Conservation (phyloP, 805 yeast species). For the Zygotorulaspora chibaensis region DNA sequence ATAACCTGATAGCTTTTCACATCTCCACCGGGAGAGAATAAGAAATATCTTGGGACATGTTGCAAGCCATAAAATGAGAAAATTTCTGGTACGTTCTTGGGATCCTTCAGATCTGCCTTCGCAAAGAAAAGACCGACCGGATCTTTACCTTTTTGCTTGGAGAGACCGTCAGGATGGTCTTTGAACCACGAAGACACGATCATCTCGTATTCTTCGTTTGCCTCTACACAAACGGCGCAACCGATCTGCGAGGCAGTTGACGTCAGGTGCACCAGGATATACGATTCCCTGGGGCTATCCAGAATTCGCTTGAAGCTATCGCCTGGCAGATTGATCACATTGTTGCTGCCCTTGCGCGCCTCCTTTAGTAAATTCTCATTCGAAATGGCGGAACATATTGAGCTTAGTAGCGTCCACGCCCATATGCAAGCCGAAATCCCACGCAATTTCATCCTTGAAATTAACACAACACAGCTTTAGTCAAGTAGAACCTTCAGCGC, state of each 20-base stretch:
- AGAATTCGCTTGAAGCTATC: conserved; percentile 53
- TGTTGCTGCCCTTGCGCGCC: conserved; percentile 30
- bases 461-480: neutral
- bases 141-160: conserved; percentile 18
- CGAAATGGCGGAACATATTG: conserved; percentile 17
- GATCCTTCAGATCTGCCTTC: conserved; percentile 62
- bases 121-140: conserved; percentile 59
- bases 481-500: no score
- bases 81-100: conserved; percentile 45
- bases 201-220: conserved; percentile 58
- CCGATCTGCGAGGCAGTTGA: conserved; percentile 71
- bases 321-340: conserved; percentile 52
- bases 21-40: conserved; percentile 53
- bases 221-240: conserved; percentile 68
- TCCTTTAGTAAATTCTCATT: conserved; percentile 27
- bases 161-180: conserved; percentile 50
- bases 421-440: neutral
- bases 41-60: conserved; percentile 73
- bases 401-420: neutral
- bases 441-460: neutral
- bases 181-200: conserved; percentile 62
- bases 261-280: conserved; percentile 65
- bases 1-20: conserved; percentile 29
- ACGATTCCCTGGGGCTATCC: conserved; percentile 62
- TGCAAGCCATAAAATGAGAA: conserved; percentile 46